Base-by-base conservation (phyloP, 164 flowering plant species). In the Pachysandra terminalis region DNA sequence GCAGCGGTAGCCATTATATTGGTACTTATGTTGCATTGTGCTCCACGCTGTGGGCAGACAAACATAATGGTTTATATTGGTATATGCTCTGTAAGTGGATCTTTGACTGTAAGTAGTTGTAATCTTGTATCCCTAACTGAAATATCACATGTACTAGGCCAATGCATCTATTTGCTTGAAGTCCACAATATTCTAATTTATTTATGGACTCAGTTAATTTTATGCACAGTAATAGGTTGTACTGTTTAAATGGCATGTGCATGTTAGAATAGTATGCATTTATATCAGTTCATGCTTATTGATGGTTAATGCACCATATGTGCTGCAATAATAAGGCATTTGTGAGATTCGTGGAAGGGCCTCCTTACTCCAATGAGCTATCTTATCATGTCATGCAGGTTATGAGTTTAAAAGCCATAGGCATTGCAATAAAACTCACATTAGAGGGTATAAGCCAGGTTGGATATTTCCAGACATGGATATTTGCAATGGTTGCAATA, bases 351-450 rank as follows among this genome's bases (percentile, higher is more conserved):
- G 12, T 27, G 41, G 19, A 23, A 56, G 12, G 35, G 56, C 7
- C 19, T 41, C 25, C 19, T 4, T 14, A 10, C 45, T 35, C 37
- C 51, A 40, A 13, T 23, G 1, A 52, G 56, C 15, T 32, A 32
- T 32, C 37, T 22, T 3, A 45, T 69, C n/a, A 19, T 52, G 6
- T 64, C 16, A 59, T 79, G 81, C 81, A 94, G 98, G 98, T 94
- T 19, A 89, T 91, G 93, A 94, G 98, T 53, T 73, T 94, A 19
- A 94, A 94, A 80, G 98, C 97, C 3, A 76, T 94, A 56, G 98
- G 98, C 21, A 90, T 89, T 82, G 93, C 98, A n/a, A 87, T 94
- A 76, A 84, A 90, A 73, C 90, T 94, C 35, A 87, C 96, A 63
- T 23, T 94, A 25, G 97, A 94, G 75, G 98, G 98, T 65, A 57